A percentile compares a stretch with the other conserved stretches of the same genome.
phyloP scores from a whole-genome alignment of 2,329 filamentous ascomycete genomes.

The Exophiala alcalophila region DNA sequence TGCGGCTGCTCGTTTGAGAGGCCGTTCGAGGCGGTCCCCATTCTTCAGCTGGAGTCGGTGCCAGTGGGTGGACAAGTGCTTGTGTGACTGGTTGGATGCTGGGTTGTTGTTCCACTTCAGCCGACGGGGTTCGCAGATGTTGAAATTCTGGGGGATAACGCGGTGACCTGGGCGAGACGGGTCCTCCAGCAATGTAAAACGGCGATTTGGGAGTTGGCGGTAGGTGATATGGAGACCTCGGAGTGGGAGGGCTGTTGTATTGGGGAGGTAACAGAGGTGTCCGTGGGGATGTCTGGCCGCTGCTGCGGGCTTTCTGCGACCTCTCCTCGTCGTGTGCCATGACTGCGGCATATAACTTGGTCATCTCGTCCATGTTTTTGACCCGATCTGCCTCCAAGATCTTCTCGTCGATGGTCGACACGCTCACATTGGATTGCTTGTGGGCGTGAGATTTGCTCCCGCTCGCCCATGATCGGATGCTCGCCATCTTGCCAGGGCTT shows the following conservation, averaged over 20 bases:
- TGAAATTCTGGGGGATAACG: constrained; percentile 34
- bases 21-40: constrained; percentile 2
- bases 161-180: constrained; percentile 18
- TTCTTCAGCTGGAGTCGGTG: constrained; percentile 21
- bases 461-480: constrained; percentile 41
- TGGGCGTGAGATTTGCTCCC: constrained; percentile 36
- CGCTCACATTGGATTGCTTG: constrained; percentile 54
- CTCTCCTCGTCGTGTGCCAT: constrained; percentile 75
- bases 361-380: constrained; percentile 77
- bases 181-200: constrained; percentile 11
- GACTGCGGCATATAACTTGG: constrained; percentile 86
- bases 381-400: constrained; percentile 71
- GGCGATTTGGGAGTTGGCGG: constrained; percentile 18
- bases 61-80: constrained; percentile 20
- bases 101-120: constrained; percentile 7
- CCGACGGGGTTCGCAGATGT: constrained; percentile 29
- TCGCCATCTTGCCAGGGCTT: constrained; percentile 39
- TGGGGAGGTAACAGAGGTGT: constrained; percentile 22
- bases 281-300: constrained; percentile 24
- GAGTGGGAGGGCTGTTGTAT: constrained; percentile 31
- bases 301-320: constrained; percentile 20
- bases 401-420: constrained; percentile 68
- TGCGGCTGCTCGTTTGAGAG: constrained; percentile 35
- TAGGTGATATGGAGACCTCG: constrained; percentile 26
- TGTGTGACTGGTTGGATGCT: constrained; percentile 7